Percentiles rank a stretch among this genome's conserved stretches.
Evolutionary conservation across 257 asterid genomes (phyloP).

Genomic region (Solanum pimpinellifolium): DNA sequence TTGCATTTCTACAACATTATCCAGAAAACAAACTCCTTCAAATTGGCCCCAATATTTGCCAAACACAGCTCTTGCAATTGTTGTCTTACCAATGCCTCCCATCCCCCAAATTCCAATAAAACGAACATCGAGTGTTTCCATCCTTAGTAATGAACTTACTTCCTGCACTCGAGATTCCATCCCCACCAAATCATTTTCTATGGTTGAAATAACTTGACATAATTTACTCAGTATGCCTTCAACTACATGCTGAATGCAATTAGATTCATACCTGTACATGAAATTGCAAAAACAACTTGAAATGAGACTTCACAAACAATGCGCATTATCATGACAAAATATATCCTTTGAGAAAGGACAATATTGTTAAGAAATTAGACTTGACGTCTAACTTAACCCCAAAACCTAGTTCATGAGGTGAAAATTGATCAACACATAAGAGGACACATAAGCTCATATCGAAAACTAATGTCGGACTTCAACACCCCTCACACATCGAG

Average conservation of each 20-base stretch:
- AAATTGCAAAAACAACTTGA: not conserved
- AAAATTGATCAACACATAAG: too few relatives aligned
- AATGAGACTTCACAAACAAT: not conserved
- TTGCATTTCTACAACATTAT: not conserved
- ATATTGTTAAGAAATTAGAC: too few relatives aligned
- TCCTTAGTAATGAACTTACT: not conserved
- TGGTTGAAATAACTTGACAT: not conserved
- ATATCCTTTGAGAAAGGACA: too few relatives aligned
- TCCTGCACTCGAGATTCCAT: not conserved
- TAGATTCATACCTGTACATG: not conserved
- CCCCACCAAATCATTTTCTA: slow-evolving; percentile 1
- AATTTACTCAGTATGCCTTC: not conserved
- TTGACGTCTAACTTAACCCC: too few relatives aligned
- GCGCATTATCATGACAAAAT: not conserved
- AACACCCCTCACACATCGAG: too few relatives aligned
- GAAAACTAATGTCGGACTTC: too few relatives aligned
- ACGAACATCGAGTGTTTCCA: not conserved
- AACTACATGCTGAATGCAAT: not conserved
- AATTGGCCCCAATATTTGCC: not conserved
- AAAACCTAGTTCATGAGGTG: too few relatives aligned
- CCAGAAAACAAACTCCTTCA: slow-evolving; percentile 3
- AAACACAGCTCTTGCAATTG: slow-evolving; percentile 1
- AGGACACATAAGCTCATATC: too few relatives aligned
- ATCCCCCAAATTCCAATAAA: slow-evolving; percentile 9
- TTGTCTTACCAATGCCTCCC: slow-evolving; percentile 12